phyloP scores from a whole-genome alignment of 768 basidiomycete species.

The Xerocomellus chrysenteron region DNA sequence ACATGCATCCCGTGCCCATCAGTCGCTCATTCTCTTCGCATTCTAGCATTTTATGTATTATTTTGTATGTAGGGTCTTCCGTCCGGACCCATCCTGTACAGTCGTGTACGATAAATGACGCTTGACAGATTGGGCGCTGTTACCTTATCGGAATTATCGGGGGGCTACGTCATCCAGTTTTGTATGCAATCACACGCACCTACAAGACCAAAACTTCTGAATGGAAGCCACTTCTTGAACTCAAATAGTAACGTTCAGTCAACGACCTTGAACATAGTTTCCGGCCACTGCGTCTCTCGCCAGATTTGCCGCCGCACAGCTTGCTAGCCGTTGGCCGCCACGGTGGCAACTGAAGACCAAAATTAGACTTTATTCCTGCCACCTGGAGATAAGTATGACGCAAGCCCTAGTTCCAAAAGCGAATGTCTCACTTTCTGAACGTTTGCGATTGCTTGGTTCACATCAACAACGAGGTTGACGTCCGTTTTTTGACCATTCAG shows the following conservation, averaged over 20 bases:
- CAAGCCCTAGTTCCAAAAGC: conserved; percentile 1
- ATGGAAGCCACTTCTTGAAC: conserved; percentile 3
- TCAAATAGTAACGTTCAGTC: conserved; percentile 3
- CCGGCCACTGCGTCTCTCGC: neutral
- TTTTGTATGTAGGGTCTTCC: neutral
- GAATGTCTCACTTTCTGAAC: conserved; percentile 22
- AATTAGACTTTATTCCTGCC: neutral
- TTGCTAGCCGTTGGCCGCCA: neutral
- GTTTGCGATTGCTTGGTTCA: neutral
- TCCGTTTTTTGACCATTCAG: neutral
- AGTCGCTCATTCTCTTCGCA: conserved; percentile 4
- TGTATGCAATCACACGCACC: neutral
- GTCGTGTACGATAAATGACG: conserved; percentile 2
- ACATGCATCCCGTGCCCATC: neutral
- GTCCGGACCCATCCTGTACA: neutral
- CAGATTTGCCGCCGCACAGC: neutral
- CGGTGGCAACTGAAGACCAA: neutral
- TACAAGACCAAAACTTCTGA: neutral
- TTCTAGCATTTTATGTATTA: conserved; percentile 4
- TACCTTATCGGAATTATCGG: neutral
- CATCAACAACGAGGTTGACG: neutral
- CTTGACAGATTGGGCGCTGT: neutral
- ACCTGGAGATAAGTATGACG: conserved; percentile 9
- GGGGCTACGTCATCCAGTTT: neutral
- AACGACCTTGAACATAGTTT: neutral